Conservation (phyloP, 352 stramenopile genomes). For the Elongisporangium anandrum region DNA sequence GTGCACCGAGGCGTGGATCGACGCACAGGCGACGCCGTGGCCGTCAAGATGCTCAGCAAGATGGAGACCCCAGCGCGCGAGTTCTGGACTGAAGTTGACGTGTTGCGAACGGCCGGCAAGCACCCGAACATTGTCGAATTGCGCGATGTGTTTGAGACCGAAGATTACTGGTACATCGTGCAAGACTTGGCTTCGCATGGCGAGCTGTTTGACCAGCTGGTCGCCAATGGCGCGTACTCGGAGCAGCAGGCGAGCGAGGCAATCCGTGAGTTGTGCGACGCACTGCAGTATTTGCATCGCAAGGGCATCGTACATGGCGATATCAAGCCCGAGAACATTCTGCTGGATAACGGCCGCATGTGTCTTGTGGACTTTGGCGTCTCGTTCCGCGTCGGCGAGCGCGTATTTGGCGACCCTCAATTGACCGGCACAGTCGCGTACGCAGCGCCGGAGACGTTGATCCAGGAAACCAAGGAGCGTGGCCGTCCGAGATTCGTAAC, state of each 20-base stretch:
- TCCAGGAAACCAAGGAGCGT: conserved; percentile 12
- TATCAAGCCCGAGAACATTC: conserved; percentile 87
- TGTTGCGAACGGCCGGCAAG: conserved; percentile 63
- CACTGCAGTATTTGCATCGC: conserved; percentile 80
- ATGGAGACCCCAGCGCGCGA: conserved; percentile 67
- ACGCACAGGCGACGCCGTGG: conserved; percentile 61
- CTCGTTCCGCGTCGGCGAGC: conserved; percentile 73
- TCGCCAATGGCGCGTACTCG: conserved; percentile 82
- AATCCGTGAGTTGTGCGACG: conserved; percentile 71
- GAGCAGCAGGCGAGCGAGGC: conserved; percentile 71
- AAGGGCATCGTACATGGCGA: conserved; percentile 87
- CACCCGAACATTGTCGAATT: conserved; percentile 81
- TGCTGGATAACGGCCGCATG: conserved; percentile 69
- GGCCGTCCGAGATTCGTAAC: background rate
- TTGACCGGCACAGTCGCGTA: conserved; percentile 77
- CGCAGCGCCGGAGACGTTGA: conserved; percentile 54
- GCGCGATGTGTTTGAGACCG: conserved; percentile 67
- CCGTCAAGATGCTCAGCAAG: conserved; percentile 80
- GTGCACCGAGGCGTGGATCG: conserved; percentile 68
- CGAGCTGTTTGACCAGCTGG: conserved; percentile 86
- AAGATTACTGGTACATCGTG: conserved; percentile 77
- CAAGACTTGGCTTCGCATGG: conserved; percentile 80
- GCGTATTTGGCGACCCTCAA: conserved; percentile 68
- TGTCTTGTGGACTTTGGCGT: conserved; percentile 86
- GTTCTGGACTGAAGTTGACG: conserved; percentile 81